Conservation (phyloP, 192 early-diverging fungal species). For the Cladochytrium replicatum region DNA sequence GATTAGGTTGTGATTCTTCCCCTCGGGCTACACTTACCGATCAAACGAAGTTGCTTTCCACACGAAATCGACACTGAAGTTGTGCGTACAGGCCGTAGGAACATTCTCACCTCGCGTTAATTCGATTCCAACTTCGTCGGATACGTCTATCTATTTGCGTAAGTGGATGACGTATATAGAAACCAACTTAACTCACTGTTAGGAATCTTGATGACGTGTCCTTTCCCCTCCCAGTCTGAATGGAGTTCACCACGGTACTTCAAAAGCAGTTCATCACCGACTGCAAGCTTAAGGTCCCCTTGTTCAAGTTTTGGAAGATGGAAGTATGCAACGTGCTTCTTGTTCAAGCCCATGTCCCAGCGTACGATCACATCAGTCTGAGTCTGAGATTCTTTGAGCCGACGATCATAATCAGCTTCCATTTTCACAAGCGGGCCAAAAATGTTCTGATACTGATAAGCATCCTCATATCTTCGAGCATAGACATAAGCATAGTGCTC, state of each 20-base stretch:
- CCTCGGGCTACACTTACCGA: conserved; percentile 24
- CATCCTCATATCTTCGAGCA: conserved; percentile 76
- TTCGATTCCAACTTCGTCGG: conserved; percentile 94
- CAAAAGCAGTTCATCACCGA: conserved; percentile 89
- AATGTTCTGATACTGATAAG: conserved; percentile 93
- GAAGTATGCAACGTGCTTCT: conserved; percentile 87
- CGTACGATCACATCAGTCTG: conserved; percentile 87
- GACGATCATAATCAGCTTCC: conserved; percentile 87
- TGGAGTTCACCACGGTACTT: conserved; percentile 80
- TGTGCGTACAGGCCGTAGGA: conserved; percentile 71
- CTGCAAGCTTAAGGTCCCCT: conserved; percentile 79
- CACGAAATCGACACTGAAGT: conserved; percentile 94
- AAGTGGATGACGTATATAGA: no score
- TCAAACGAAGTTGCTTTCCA: conserved; percentile 98
- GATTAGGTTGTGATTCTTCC: background rate
- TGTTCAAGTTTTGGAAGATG: conserved; percentile 84
- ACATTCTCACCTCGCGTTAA: conserved; percentile 54
- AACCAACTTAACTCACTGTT: conserved; percentile 60
- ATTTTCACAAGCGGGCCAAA: conserved; percentile 91
- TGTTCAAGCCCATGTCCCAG: conserved; percentile 97
- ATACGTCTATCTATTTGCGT: conserved; percentile 43
- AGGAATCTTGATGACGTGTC: conserved; percentile 92
- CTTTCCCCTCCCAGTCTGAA: conserved; percentile 73
- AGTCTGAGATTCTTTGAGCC: conserved; percentile 86
- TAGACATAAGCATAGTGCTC: background rate